Base-by-base conservation (phyloP, 2,329 filamentous ascomycete genomes). In the Fusarium penzigii region DNA sequence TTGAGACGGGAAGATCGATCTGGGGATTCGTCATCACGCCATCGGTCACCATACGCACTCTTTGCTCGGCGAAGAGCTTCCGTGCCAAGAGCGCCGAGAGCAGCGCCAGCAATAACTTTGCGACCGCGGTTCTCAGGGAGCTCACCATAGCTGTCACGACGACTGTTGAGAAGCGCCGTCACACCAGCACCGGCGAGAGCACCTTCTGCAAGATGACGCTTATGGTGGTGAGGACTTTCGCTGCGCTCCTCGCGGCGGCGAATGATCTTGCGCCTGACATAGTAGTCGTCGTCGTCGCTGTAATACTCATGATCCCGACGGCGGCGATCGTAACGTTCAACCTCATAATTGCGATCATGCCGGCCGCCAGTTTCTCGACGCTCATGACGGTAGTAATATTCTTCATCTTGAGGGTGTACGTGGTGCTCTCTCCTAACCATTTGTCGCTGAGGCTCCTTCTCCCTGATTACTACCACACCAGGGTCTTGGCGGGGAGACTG, bases 171-270 rank as follows among this genome's bases (percentile, higher is more conserved):
- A 3, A 87, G 69, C n/a, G 84, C 84, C 11, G 81, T 79, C 8
- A 84, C 69, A 44, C 84, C 84, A 16, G 84, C 84, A 14, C 83
- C 84, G 29, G 84, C 84, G 14, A 86, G 73, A 10, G 83, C 84
- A n/a, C 84, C 84, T 63, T 85, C 83, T 17, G 84, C 84, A 6
- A 87, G 68, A 59, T 85, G 80, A 40, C 80, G 79, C 66, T 78
- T 84, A 59, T 81, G 81, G 57, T 82, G 77, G 57, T 82, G 77
- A 45, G 75, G 70, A 57, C 78, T 79, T 12, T 72, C 71, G 55
- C 80, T 83, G 41, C 78, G 74, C 16, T 81, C 32, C 32, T 36
- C 79, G 17, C 78, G 76, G 16, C 74, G 76, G n/a, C 74, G 78
- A 34, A 81, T 70, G 40, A 80, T 65, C 44, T 71, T 73, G 59